These are phyloP conservation scores for Penicillium sp. DNA, from an alignment of 2,329 filamentous ascomycete species.

Conservation along the genomic window DNA sequence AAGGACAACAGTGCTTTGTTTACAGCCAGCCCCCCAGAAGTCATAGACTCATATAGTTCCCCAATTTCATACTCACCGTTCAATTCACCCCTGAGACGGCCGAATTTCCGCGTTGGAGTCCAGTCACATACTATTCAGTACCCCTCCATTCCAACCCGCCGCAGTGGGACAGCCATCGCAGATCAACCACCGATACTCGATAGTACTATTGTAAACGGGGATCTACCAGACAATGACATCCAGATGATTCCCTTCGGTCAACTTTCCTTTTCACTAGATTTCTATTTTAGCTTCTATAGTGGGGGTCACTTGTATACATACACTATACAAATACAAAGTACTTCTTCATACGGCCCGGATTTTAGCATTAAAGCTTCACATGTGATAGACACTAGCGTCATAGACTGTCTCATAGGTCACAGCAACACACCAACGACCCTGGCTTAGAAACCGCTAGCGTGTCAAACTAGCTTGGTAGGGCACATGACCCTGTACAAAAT, in stretches of 20 bases:
- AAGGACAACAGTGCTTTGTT: not conserved
- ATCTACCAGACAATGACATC: not conserved
- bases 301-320: not conserved
- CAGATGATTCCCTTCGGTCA: not conserved
- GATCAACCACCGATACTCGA: not conserved
- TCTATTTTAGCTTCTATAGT: not conserved
- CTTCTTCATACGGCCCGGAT: not conserved
- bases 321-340: not conserved
- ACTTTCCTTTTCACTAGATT: not conserved
- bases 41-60: not conserved
- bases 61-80: not conserved
- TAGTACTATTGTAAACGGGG: not conserved
- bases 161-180: not conserved
- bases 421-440: not conserved
- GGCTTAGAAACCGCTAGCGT: constrained; percentile 5
- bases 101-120: not conserved
- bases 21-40: not conserved
- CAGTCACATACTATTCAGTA: not conserved
- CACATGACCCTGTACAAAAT: not conserved
- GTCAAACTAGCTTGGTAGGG: not conserved
- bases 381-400: constrained; percentile 3
- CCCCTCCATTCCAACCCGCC: not conserved
- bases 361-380: not conserved
- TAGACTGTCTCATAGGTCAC: constrained; percentile 3
- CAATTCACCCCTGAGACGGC: not conserved